These are phyloP conservation scores for Fusarium bulbicola DNA, from an alignment of 2,329 filamentous ascomycete genomes.

Conservation along the genomic window DNA sequence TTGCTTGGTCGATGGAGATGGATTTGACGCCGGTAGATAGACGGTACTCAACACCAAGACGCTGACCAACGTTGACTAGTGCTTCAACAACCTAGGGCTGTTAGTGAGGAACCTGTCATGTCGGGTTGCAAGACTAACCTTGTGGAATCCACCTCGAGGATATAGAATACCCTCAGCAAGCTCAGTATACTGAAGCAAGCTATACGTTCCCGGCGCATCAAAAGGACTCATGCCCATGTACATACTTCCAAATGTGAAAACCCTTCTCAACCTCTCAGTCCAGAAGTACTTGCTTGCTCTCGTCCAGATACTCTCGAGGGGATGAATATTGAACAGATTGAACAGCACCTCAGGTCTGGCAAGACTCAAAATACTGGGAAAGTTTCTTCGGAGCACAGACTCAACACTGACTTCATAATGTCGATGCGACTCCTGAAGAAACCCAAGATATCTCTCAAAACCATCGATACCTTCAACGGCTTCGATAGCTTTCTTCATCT, in stretches of 20 bases:
- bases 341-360: slow-evolving; percentile 65
- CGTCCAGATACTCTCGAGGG: slow-evolving; percentile 75
- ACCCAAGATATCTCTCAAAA: slow-evolving; percentile 73
- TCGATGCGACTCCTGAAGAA: slow-evolving; percentile 71
- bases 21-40: slow-evolving; percentile 66
- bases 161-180: slow-evolving; percentile 81
- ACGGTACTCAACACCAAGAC: slow-evolving; percentile 69
- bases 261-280: slow-evolving; percentile 73
- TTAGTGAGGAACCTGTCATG: background rate
- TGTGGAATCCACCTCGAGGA: slow-evolving; percentile 75
- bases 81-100: slow-evolving; percentile 62
- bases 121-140: slow-evolving; percentile 27
- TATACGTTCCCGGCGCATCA: slow-evolving; percentile 79
- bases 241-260: slow-evolving; percentile 83
- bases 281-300: slow-evolving; percentile 73
- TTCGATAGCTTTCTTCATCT: slow-evolving; percentile 77
- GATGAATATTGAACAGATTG: slow-evolving; percentile 70
- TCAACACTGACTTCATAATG: slow-evolving; percentile 75
- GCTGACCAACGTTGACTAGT: slow-evolving; percentile 69
- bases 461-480: slow-evolving; percentile 77
- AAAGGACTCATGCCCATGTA: slow-evolving; percentile 86
- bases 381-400: slow-evolving; percentile 74
- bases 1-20: slow-evolving; percentile 58
- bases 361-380: slow-evolving; percentile 67
- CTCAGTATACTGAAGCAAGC: slow-evolving; percentile 76